A percentile compares a stretch with the other conserved stretches of the same genome.
phyloP scores from a whole-genome alignment of 352 stramenopile genomes.

The Pelagophyceae sp. region DNA sequence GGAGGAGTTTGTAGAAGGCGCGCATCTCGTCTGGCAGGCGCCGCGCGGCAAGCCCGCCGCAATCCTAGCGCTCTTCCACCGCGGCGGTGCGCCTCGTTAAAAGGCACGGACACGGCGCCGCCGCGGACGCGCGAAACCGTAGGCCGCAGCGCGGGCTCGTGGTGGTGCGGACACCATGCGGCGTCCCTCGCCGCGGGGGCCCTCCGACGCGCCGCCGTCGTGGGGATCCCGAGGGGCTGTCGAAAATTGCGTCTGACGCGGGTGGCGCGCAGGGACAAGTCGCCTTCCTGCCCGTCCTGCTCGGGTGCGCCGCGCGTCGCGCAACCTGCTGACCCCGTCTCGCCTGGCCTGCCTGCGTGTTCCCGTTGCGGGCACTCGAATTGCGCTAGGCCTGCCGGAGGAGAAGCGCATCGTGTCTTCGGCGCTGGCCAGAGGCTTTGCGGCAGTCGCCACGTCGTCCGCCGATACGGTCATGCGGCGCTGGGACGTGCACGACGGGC shows the following conservation, averaged over 20 bases:
- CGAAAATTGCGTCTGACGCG: no score
- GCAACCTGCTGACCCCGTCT: background rate
- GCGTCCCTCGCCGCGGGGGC: no score
- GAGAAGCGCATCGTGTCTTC: background rate
- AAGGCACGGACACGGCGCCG: no score
- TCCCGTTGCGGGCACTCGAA: no score
- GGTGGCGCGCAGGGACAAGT: background rate
- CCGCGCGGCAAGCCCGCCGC: background rate
- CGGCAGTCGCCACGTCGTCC: background rate
- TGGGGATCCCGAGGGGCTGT: no score
- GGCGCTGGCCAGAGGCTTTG: background rate
- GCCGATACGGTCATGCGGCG: background rate
- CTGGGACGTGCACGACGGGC: background rate
- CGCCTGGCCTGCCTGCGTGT: no score
- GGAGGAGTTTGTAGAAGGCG: background rate
- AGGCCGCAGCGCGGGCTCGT: background rate
- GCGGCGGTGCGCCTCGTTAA: background rate
- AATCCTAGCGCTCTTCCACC: conserved; percentile 5
- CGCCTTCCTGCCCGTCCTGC: background rate
- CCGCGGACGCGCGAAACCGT: background rate
- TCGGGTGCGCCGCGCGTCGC: background rate
- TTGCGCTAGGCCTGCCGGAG: background rate
- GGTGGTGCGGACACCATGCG: no score
- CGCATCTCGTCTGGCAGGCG: background rate
- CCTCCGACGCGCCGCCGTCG: no score